A percentile compares a stretch with the other conserved stretches of the same genome.
Conservation (phyloP, 345 rosid genomes). For the Hibiscus syriacus region DNA sequence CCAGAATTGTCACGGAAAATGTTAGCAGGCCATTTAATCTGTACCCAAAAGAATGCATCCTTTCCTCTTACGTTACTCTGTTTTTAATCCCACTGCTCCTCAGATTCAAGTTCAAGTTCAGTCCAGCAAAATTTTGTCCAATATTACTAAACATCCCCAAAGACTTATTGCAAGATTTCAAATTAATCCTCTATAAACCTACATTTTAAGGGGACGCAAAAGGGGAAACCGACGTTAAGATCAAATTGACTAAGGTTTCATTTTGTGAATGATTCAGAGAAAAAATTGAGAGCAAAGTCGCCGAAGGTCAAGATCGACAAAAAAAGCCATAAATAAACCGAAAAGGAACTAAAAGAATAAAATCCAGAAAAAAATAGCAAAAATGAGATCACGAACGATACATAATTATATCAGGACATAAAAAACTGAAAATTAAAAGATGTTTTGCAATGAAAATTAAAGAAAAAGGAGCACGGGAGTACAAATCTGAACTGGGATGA, state of each 20-base stretch:
- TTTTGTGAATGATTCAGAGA: too few relatives aligned
- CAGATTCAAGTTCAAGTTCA: background rate
- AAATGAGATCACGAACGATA: background rate
- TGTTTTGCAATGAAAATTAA: background rate
- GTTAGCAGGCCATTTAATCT: constrained; percentile 87
- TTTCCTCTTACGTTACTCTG: background rate
- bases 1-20: constrained; percentile 70
- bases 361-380: background rate
- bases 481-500: background rate
- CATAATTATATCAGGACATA: too few relatives aligned
- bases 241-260: background rate
- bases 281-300: too few relatives aligned
- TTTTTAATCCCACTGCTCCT: background rate
- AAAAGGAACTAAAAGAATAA: too few relatives aligned
- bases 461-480: background rate
- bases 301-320: too few relatives aligned
- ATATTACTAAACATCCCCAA: background rate
- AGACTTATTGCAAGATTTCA: too few relatives aligned
- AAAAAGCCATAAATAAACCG: too few relatives aligned
- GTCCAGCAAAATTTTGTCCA: background rate
- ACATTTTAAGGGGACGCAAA: background rate
- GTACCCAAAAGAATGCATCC: constrained; percentile 86
- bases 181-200: background rate
- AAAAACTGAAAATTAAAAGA: background rate
- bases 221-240: background rate